Evolutionary conservation across 1,284 basidiomycete genomes (phyloP).

Genomic region (Bjerkandera adusta): DNA sequence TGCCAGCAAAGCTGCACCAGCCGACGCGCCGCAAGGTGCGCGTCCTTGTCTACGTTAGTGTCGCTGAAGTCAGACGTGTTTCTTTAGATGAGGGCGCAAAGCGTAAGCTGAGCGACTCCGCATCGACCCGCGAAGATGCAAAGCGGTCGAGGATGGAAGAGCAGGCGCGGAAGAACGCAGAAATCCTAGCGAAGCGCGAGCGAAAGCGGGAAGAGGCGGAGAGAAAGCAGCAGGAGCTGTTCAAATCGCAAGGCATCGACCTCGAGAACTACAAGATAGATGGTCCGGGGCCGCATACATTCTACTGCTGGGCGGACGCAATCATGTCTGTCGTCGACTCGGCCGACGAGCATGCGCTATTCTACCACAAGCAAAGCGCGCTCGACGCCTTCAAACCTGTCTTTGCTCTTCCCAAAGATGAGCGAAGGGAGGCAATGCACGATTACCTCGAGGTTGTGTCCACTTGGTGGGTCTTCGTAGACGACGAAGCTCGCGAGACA

Average conservation of each 20-base stretch:
- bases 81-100: no score
- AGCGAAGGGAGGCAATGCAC: background rate
- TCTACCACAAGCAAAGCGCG: conserved; percentile 2
- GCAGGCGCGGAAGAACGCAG: background rate
- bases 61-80: no score
- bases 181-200: background rate
- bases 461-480: background rate
- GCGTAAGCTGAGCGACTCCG: no score
- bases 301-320: conserved; percentile 8
- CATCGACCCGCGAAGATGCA: no score
- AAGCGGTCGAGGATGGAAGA: background rate
- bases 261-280: conserved; percentile 1
- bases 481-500: conserved; percentile 1
- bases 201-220: no score
- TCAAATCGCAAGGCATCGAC: no score
- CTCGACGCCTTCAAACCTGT: conserved; percentile 1
- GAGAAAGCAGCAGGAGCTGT: no score
- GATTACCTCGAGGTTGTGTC: background rate
- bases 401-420: no score
- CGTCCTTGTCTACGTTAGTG: no score
- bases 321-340: background rate
- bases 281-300: conserved; percentile 6
- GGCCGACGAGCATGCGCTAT: background rate
- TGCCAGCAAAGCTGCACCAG: no score
- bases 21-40: no score